Percentiles rank a stretch among this genome's conserved stretches.
Evolutionary conservation across 805 yeast genomes (phyloP).

Genomic region (Candida ponderosae): DNA sequence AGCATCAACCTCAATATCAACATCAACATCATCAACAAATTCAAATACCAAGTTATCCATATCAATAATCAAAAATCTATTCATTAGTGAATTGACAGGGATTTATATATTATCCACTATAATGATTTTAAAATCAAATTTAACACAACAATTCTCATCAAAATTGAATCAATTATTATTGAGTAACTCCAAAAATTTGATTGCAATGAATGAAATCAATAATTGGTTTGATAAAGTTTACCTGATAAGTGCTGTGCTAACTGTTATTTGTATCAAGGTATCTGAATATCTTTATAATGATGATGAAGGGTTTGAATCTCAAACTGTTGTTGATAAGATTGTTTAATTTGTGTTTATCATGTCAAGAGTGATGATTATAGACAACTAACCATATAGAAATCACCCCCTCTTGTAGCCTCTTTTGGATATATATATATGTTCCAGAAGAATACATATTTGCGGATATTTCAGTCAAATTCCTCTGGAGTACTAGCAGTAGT

Average conservation of each 20-base stretch:
- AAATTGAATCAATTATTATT: conserved; percentile 23
- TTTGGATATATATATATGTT: too few species aligned
- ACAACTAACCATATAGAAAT: too few species aligned
- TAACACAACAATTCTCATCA: conserved; percentile 25
- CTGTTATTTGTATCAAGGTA: conserved; percentile 15
- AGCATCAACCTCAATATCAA: conserved; percentile 19
- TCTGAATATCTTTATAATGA: conserved; percentile 14
- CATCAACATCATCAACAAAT: conserved; percentile 5
- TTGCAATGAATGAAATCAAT: conserved; percentile 20
- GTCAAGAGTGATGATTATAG: too few species aligned
- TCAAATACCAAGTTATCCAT: conserved; percentile 16
- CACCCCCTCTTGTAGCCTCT: too few species aligned
- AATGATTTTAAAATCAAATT: conserved; percentile 29
- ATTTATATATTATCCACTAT: conserved; percentile 31
- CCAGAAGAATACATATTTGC: too few species aligned
- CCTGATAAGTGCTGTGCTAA: conserved; percentile 22
- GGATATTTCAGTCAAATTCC: too few species aligned
- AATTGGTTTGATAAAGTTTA: conserved; percentile 33
- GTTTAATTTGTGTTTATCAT: conserved; percentile 1
- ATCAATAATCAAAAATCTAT: conserved; percentile 30
- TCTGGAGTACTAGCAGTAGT: too few species aligned
- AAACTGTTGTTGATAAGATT: conserved; percentile 6
- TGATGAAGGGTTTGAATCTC: conserved; percentile 14
- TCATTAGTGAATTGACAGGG: conserved; percentile 30
- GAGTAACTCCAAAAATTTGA: conserved; percentile 18